These are phyloP conservation scores for Taphrina communis DNA, from an alignment of 1,139 yeast species.

Conservation along the genomic window DNA sequence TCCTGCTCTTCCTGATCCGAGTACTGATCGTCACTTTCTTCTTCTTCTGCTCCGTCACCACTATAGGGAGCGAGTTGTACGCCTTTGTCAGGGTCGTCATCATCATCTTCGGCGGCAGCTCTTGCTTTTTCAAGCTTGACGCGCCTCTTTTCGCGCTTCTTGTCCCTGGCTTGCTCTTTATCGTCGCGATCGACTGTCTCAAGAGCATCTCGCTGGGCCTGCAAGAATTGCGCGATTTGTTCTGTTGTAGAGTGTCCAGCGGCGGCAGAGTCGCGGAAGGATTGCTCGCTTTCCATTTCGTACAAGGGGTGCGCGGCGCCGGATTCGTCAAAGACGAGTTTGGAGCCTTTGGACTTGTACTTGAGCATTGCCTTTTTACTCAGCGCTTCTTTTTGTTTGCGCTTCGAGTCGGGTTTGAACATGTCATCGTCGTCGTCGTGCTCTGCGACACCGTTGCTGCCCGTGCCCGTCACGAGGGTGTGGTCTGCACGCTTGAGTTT, in stretches of 20 bases:
- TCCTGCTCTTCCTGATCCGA: constrained; percentile 49
- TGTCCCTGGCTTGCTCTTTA: constrained; percentile 78
- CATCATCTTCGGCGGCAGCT: constrained; percentile 53
- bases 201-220: constrained; percentile 72
- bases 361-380: constrained; percentile 79
- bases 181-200: constrained; percentile 73
- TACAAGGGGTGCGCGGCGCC: constrained; percentile 89
- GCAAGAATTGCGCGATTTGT: constrained; percentile 72
- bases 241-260: constrained; percentile 67
- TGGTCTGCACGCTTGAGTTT: constrained; percentile 64
- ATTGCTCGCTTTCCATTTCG: constrained; percentile 88
- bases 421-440: constrained; percentile 16
- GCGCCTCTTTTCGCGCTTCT: constrained; percentile 86
- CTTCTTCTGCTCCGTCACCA: constrained; percentile 41
- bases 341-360: constrained; percentile 68
- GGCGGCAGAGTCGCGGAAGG: constrained; percentile 61
- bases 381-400: constrained; percentile 85
- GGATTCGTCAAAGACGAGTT: constrained; percentile 87
- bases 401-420: constrained; percentile 63
- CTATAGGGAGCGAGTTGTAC: constrained; percentile 44
- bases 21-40: constrained; percentile 22
- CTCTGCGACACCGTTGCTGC: too few relatives aligned
- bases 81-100: constrained; percentile 49
- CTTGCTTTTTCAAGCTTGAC: constrained; percentile 75
- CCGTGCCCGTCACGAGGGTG: background rate